These are phyloP conservation scores for Trebouxia sp. DNA, from an alignment of 139 green algal genomes.

Conservation along the genomic window DNA sequence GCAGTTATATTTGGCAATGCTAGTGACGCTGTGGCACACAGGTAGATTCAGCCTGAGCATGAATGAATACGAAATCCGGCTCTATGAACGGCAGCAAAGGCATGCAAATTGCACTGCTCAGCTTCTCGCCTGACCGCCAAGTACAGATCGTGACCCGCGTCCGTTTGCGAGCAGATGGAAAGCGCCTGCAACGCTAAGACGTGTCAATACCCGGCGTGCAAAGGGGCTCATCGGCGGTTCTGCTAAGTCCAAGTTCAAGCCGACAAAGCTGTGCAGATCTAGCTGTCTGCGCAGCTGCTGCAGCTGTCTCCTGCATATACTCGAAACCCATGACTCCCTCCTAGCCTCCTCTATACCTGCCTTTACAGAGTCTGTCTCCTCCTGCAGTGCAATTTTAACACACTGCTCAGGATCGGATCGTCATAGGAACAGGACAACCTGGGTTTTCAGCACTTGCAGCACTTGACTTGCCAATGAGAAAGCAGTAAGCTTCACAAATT, in stretches of 20 bases:
- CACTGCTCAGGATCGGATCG: too few species aligned
- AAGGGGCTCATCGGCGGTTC: background rate
- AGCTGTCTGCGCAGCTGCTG: conserved; percentile 9
- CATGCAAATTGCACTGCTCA: too few species aligned
- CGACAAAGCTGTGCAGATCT: conserved; percentile 6
- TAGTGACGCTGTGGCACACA: too few species aligned
- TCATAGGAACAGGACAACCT: conserved; percentile 14
- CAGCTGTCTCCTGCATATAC: conserved; percentile 13
- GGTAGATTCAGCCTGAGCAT: too few species aligned
- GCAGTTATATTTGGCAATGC: too few species aligned
- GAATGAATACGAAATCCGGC: too few species aligned
- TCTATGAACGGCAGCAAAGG: too few species aligned
- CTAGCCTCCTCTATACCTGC: conserved; percentile 12
- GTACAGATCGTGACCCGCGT: conserved; percentile 9
- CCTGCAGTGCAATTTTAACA: conserved; percentile 23
- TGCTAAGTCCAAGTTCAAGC: background rate
- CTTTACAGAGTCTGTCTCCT: conserved; percentile 20
- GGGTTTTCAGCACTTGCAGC: conserved; percentile 16
- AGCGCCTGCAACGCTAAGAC: conserved; percentile 16
- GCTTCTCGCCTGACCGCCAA: conserved; percentile 16
- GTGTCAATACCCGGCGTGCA: conserved; percentile 12
- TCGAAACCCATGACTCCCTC: background rate
- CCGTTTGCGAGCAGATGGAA: background rate
- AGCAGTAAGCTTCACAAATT: conserved; percentile 8
- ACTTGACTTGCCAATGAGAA: background rate